phyloP scores from a whole-genome alignment of 2,329 filamentous ascomycete species.

The Colletotrichum cuscutae region DNA sequence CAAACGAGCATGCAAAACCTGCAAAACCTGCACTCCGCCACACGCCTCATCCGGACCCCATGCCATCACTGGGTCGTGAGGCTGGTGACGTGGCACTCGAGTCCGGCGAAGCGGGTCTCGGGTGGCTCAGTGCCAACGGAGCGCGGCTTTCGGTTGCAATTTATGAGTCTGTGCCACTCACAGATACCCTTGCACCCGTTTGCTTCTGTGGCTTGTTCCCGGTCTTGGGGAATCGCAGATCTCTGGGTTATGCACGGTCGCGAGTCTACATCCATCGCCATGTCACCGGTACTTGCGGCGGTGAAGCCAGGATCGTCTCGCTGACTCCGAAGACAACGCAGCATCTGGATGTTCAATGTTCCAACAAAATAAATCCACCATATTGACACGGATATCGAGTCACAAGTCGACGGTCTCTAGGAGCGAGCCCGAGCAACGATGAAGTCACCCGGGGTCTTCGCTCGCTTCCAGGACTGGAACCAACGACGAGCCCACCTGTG shows the following conservation, averaged over 20 bases:
- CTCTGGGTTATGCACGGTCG: slow-evolving; percentile 16
- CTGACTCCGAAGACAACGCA: slow-evolving; percentile 28
- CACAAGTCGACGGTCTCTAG: slow-evolving; percentile 10
- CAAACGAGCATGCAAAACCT: slow-evolving; percentile 17
- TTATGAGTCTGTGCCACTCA: no score
- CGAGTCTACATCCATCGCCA: background rate
- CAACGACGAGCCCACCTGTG: background rate
- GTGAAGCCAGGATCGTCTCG: slow-evolving; percentile 28
- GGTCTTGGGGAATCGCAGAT: slow-evolving; percentile 26
- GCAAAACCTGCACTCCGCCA: slow-evolving; percentile 35
- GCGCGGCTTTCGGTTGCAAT: slow-evolving; percentile 11
- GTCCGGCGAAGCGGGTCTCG: slow-evolving; percentile 18
- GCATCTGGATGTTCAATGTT: background rate
- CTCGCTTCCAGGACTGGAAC: background rate
- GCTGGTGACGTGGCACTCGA: slow-evolving; percentile 37
- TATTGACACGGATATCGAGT: background rate
- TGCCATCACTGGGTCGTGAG: slow-evolving; percentile 24
- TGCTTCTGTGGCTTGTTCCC: slow-evolving; percentile 29
- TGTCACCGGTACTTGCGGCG: slow-evolving; percentile 31
- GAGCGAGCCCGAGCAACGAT: slow-evolving; percentile 9
- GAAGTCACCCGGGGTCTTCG: background rate
- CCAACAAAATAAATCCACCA: background rate
- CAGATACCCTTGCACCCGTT: background rate
- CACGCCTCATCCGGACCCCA: slow-evolving; percentile 32
- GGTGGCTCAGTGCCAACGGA: slow-evolving; percentile 29